Evolutionary conservation across 2,329 filamentous ascomycete genomes (phyloP).

Genomic region (Pseudogymnoascus sp.): DNA sequence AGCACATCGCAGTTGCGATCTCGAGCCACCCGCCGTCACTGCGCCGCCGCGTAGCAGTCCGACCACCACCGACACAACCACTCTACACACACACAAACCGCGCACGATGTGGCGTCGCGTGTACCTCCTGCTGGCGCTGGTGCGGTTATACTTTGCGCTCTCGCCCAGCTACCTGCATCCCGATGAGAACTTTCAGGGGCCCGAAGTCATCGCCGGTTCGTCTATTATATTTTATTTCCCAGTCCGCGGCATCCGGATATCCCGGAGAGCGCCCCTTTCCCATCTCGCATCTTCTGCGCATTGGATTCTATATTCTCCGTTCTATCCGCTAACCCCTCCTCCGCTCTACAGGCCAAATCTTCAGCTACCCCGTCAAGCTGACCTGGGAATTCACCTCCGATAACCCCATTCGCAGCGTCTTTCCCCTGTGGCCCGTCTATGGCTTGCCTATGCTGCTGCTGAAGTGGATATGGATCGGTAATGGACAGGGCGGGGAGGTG

Average conservation of each 20-base stretch:
- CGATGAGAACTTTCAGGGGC: slow-evolving; percentile 98
- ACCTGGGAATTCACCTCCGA: slow-evolving; percentile 96
- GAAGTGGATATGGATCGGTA: slow-evolving; percentile 86
- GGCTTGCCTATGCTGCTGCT: slow-evolving; percentile 88
- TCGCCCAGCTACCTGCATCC: slow-evolving; percentile 95
- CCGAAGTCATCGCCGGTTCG: slow-evolving; percentile 92
- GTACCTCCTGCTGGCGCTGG: slow-evolving; percentile 75
- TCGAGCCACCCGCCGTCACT: background rate
- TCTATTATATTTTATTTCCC: slow-evolving; percentile 15
- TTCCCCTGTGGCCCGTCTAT: slow-evolving; percentile 93
- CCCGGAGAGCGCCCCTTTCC: background rate
- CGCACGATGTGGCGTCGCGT: slow-evolving; percentile 77
- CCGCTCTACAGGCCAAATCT: slow-evolving; percentile 60
- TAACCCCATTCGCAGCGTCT: slow-evolving; percentile 86
- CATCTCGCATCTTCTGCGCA: background rate
- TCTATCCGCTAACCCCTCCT: slow-evolving; percentile 12
- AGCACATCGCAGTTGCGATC: background rate
- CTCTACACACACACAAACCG: background rate
- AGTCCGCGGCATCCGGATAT: background rate
- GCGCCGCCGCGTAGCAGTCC: background rate
- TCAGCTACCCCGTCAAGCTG: slow-evolving; percentile 78
- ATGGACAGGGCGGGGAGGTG: slow-evolving; percentile 67
- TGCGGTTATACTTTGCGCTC: slow-evolving; percentile 89
- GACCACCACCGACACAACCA: background rate
- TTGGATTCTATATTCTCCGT: background rate